Evolutionary conservation across 495 filamentous ascomycete species (phyloP).

Genomic region (Oidiodendron maius): DNA sequence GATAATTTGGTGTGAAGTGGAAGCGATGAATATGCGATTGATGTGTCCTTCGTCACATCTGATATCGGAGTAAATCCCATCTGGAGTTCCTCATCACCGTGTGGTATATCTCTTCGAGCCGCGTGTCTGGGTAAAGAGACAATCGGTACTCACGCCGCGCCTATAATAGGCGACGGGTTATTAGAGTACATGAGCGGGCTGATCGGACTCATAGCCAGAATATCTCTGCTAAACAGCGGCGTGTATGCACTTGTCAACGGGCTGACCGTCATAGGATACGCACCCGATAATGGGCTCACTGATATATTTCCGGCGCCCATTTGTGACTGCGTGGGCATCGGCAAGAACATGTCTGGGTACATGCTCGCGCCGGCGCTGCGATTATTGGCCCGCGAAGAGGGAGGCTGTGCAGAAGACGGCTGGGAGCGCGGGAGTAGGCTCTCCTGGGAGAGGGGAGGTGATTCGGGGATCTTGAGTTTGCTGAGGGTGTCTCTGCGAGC

Average conservation of each 20-base stretch:
- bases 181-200: neutral
- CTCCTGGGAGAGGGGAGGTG: neutral
- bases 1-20: too few species aligned
- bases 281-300: neutral
- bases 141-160: neutral
- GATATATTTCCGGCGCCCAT: neutral
- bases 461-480: neutral
- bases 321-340: neutral
- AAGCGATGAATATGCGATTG: too few species aligned
- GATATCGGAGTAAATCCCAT: too few species aligned
- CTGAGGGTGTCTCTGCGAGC: neutral
- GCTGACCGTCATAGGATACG: neutral
- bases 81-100: too few species aligned
- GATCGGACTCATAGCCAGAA: neutral
- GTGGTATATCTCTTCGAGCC: too few species aligned
- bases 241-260: neutral
- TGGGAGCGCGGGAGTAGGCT: neutral
- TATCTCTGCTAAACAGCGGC: neutral
- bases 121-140: too few species aligned
- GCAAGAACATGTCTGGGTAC: neutral
- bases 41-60: too few species aligned
- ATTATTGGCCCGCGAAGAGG: neutral
- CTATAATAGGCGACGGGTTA: neutral
- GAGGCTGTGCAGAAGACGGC: neutral
- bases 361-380: neutral